A percentile compares a stretch with the other conserved stretches of the same genome.
Conservation (phyloP, 345 rosid species). For the Eucalyptus cloeziana region DNA sequence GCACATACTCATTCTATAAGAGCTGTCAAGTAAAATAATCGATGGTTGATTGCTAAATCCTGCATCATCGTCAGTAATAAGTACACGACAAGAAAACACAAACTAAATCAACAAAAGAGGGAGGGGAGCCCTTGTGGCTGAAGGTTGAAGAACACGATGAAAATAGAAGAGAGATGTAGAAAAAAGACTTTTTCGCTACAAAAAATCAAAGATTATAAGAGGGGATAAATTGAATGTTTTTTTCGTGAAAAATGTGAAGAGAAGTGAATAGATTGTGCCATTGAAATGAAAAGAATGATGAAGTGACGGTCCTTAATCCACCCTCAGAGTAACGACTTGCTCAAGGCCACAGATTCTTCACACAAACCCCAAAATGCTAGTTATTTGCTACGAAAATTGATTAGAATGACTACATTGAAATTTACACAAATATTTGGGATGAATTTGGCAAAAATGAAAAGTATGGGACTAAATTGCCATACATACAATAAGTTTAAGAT, state of each 20-base stretch:
- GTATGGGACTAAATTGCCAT: no score
- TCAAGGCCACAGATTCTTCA: background rate
- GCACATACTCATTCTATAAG: background rate
- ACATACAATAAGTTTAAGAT: no score
- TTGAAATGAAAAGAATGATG: background rate
- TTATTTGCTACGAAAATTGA: accelerated
- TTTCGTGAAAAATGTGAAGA: background rate
- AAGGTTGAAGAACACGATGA: background rate
- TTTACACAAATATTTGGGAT: no score
- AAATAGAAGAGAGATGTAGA: background rate
- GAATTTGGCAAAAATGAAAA: background rate
- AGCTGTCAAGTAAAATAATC: no score
- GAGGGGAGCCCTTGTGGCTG: background rate
- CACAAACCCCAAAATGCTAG: background rate
- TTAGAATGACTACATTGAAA: accelerated
- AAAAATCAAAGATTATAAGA: no score
- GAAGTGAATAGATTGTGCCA: background rate
- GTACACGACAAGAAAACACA: background rate
- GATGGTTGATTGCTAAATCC: background rate
- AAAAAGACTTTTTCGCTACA: background rate
- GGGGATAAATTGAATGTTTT: background rate
- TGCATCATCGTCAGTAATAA: accelerated
- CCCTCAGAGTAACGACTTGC: background rate
- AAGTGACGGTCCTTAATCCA: background rate
- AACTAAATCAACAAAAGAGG: background rate